Base-by-base conservation (phyloP, 2,329 filamentous ascomycete species). In the Aspergillus sojae region DNA sequence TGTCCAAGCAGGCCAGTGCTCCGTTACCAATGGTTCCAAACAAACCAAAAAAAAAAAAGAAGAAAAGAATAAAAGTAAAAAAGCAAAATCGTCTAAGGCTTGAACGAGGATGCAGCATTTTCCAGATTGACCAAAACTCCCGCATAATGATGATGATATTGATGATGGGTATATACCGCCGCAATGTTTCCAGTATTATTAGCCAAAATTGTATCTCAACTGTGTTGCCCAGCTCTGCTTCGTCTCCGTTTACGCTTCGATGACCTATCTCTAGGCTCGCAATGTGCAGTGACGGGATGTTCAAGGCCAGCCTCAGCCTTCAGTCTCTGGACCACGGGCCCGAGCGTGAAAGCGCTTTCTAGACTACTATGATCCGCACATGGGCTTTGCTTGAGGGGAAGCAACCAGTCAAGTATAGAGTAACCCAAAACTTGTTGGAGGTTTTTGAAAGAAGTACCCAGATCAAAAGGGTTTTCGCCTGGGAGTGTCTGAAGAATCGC, bases 391-490 rank as follows among this genome's bases (percentile, higher is more conserved):
- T 83, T 87, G 39, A 96, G 75, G 0, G 94, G 94, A 1, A 97
- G 78, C 14, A 97, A 73, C 94, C 94, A 98, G 64, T 97, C 91
- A 16, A 89, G 65, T 2, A 88, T 67, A 23, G 80, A 86, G 54
- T 85, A 79, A 0, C 94, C 94, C 89, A 99, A 93, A 28, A 97
- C 87, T 16, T 89, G 85, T 67, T 88, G 86, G 79, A 93, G 89
- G 72, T 98, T 98, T 32, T 82, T 79, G 65, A 85, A 83, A 10
- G 80, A 79, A 34, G 76, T 80, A 2, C 91, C 92, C 0, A 95
- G 80, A 70, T 96, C 87, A 89, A 93, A 99, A 0, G 93, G 92
- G 69, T 97, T 97, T 69, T 95, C 89, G 11, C 91, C 89, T 0
- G 87, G 84, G 3, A 87, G 82, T 0, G 91, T 92, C 65, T 87